Conservation (phyloP, 1,139 yeast species). For the Magnusiomyces paraingens region DNA sequence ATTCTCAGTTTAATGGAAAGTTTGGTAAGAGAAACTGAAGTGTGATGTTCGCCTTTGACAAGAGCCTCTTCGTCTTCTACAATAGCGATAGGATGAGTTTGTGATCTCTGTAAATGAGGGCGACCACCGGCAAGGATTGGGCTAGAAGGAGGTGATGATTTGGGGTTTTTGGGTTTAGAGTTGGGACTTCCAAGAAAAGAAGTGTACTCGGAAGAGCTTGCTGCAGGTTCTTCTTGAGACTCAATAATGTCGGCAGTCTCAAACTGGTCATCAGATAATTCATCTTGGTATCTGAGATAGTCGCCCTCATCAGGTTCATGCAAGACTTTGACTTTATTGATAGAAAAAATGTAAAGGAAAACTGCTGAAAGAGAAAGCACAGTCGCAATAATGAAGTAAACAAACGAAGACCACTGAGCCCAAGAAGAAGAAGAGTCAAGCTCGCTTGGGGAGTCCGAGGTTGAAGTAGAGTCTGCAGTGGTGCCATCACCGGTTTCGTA, state of each 20-base stretch:
- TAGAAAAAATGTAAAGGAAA: constrained; percentile 18
- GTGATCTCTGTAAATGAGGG: background rate
- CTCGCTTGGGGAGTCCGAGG: background rate
- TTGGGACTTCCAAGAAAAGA: background rate
- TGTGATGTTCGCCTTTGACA: constrained; percentile 5
- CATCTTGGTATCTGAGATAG: constrained; percentile 1
- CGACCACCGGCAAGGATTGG: background rate
- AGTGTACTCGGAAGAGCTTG: background rate
- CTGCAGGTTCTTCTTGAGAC: constrained; percentile 2
- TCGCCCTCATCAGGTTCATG: constrained; percentile 6
- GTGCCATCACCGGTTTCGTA: constrained; percentile 23
- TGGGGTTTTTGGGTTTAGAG: background rate
- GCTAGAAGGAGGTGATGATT: background rate
- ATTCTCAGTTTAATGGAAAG: constrained; percentile 49
- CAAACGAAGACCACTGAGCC: constrained; percentile 39
- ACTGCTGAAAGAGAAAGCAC: constrained; percentile 49
- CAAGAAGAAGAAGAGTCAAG: constrained; percentile 16
- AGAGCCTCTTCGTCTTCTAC: constrained; percentile 4
- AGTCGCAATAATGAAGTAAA: constrained; percentile 67
- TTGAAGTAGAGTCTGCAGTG: background rate
- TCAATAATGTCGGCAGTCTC: no score
- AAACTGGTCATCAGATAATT: background rate
- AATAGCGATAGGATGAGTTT: background rate
- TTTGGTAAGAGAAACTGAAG: constrained; percentile 1
- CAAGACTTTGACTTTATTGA: background rate